Conservation (phyloP, 2,329 filamentous ascomycete genomes). For the Paecilomyces fulvus region DNA sequence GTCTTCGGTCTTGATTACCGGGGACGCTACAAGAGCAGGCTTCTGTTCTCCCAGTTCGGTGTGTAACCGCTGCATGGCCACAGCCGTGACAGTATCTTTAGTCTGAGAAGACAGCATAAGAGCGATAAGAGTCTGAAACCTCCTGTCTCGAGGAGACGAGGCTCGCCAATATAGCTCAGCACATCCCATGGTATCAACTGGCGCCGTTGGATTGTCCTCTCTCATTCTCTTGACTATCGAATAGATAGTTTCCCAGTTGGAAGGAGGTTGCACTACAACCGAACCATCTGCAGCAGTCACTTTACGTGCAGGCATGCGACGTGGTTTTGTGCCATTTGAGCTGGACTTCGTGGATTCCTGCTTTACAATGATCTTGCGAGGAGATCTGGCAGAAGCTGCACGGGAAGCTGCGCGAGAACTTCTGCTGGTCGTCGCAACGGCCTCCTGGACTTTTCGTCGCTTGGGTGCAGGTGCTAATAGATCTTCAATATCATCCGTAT, state of each 20-base stretch:
- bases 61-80: conserved; percentile 71
- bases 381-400: conserved; percentile 10
- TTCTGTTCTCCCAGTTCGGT: conserved; percentile 50
- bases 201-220: conserved; percentile 57
- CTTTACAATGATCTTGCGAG: conserved; percentile 18
- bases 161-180: conserved; percentile 42
- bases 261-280: conserved; percentile 49
- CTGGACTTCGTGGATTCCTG: conserved; percentile 13
- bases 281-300: conserved; percentile 29
- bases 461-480: conserved; percentile 30
- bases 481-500: conserved; percentile 52
- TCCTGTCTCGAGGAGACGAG: conserved; percentile 47
- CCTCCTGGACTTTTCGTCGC: conserved; percentile 42
- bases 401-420: conserved; percentile 9
- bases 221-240: conserved; percentile 68
- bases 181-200: conserved; percentile 97
- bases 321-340: conserved; percentile 22
- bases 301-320: conserved; percentile 33
- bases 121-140: conserved; percentile 79
- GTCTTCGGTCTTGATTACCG: conserved; percentile 8
- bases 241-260: conserved; percentile 81
- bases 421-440: conserved; percentile 16
- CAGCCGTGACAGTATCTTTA: conserved; percentile 83
- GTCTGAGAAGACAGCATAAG: conserved; percentile 91
- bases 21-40: background rate